phyloP scores from a whole-genome alignment of 106 monocot genomes.

The Acorus calamus region DNA sequence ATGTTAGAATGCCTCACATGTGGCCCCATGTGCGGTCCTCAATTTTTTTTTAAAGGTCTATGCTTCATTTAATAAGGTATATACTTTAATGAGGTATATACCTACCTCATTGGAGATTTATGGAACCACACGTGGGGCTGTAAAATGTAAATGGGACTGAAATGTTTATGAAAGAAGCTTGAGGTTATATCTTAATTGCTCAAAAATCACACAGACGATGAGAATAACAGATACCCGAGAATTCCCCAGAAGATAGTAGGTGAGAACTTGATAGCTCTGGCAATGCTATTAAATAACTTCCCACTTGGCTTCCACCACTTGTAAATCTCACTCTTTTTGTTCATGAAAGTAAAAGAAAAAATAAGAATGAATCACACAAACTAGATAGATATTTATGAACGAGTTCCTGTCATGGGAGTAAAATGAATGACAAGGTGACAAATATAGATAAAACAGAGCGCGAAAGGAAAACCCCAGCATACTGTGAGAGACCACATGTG shows the following conservation, averaged over 20 bases:
- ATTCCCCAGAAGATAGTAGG: conserved; percentile 62
- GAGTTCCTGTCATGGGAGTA: not conserved
- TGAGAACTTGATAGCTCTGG: conserved; percentile 45
- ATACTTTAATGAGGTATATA: not conserved
- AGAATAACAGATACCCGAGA: conserved; percentile 29
- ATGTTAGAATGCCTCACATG: too few species aligned
- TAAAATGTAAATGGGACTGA: not conserved
- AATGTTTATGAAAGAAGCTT: too few species aligned
- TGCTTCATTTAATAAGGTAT: not conserved
- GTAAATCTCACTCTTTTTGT: conserved; percentile 47
- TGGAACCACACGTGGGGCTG: too few species aligned
- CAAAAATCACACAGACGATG: not conserved
- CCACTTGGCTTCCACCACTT: conserved; percentile 77
- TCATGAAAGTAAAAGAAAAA: not conserved
- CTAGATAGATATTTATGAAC: not conserved
- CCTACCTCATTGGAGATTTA: too few species aligned
- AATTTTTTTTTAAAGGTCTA: not conserved
- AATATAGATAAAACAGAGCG: not conserved
- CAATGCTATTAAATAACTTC: conserved; percentile 38
- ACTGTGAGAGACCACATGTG: too few species aligned
- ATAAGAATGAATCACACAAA: not conserved
- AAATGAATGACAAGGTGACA: not conserved
- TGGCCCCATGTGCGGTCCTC: too few species aligned
- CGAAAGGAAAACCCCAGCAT: not conserved
- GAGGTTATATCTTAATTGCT: too few species aligned